Evolutionary conservation across 2,329 filamentous ascomycete genomes (phyloP).

Genomic region (Fonsecaea monophora): DNA sequence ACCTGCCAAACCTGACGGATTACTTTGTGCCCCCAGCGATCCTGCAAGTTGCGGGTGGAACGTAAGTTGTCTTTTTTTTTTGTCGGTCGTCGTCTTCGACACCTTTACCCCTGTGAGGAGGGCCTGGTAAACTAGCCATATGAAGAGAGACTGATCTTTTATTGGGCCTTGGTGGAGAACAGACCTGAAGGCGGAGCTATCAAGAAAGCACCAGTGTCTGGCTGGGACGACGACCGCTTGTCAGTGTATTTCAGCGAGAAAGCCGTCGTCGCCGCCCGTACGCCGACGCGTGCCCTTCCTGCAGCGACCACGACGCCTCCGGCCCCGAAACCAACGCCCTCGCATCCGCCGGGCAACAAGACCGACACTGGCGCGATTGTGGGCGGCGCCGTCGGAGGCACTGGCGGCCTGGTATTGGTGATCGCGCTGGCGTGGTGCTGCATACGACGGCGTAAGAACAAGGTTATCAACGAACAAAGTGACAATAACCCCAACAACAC

Average conservation of each 20-base stretch:
- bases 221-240: constrained; percentile 21
- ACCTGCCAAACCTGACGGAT: constrained; percentile 24
- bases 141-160: not conserved
- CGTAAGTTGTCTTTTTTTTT: not conserved
- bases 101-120: no score
- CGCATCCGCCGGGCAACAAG: constrained; percentile 41
- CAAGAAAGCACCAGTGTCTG: constrained; percentile 5
- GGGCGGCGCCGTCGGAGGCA: constrained; percentile 25
- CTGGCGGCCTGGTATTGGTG: not conserved
- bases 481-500: not conserved
- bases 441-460: not conserved
- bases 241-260: constrained; percentile 23
- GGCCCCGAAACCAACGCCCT: constrained; percentile 41
- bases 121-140: no score
- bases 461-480: not conserved
- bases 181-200: constrained; percentile 23
- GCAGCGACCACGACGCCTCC: not conserved
- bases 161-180: not conserved
- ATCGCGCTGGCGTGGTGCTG: not conserved
- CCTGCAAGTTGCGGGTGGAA: constrained; percentile 22
- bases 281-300: constrained; percentile 38
- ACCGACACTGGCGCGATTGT: constrained; percentile 28
- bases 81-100: not conserved
- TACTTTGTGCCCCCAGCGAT: constrained; percentile 27
- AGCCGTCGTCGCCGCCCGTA: constrained; percentile 11